Percentiles rank a stretch among this genome's conserved stretches.
Evolutionary conservation across 768 basidiomycete species (phyloP).

Genomic region (Galerina marginata): DNA sequence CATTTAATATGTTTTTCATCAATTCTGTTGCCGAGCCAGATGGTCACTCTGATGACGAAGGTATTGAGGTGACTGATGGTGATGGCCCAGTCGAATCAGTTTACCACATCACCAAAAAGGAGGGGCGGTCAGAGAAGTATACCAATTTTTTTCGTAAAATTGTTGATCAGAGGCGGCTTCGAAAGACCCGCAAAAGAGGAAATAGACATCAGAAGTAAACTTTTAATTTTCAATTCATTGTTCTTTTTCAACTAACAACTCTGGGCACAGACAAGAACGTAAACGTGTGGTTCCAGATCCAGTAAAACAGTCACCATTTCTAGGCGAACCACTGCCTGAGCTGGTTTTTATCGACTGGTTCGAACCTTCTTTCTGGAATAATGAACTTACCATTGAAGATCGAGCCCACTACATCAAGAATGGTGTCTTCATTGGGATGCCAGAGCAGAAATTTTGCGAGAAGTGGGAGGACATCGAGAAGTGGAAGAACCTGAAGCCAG

Average conservation of each 20-base stretch:
- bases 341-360: constrained; percentile 29
- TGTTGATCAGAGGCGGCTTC: background rate
- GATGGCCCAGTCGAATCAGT: background rate
- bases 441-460: constrained; percentile 1
- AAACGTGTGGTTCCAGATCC: background rate
- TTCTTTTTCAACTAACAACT: background rate
- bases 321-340: background rate
- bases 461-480: background rate
- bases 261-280: background rate
- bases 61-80: background rate
- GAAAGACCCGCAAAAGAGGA: background rate
- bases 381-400: constrained; percentile 13
- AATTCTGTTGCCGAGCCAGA: background rate
- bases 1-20: background rate
- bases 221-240: background rate
- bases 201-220: background rate
- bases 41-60: constrained; percentile 13
- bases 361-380: constrained; percentile 28
- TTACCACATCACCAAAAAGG: background rate
- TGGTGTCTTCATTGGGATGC: constrained; percentile 1
- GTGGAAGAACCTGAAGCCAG: constrained; percentile 25
- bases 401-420: constrained; percentile 16
- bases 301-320: background rate
- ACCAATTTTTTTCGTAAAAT: background rate
- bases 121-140: background rate